A percentile compares a stretch with the other conserved stretches of the same genome.
phyloP scores from a whole-genome alignment of 1,139 yeast genomes.

The Blastobotrys capitulatus region DNA sequence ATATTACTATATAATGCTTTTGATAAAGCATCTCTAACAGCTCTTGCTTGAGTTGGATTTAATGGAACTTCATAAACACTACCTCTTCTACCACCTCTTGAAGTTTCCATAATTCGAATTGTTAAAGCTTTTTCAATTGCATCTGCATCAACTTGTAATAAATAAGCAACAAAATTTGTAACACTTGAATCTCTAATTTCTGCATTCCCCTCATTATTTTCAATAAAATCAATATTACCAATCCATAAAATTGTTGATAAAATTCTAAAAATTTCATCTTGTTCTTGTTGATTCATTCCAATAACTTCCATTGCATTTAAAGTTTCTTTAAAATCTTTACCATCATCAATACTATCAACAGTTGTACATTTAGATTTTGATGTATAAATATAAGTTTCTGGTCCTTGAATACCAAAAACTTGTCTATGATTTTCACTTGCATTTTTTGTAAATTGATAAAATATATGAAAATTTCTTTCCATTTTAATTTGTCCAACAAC shows the following conservation, averaged over 20 bases:
- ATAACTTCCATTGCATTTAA: slow-evolving; percentile 80
- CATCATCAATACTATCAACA: slow-evolving; percentile 84
- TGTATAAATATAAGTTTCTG: slow-evolving; percentile 88
- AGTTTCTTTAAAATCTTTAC: slow-evolving; percentile 73
- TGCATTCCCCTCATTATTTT: slow-evolving; percentile 79
- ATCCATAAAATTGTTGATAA: slow-evolving; percentile 88
- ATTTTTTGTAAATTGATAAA: slow-evolving; percentile 91
- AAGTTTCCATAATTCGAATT: slow-evolving; percentile 83
- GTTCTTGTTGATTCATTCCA: slow-evolving; percentile 76
- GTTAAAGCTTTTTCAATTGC: slow-evolving; percentile 62
- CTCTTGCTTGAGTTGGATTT: slow-evolving; percentile 85
- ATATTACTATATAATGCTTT: slow-evolving; percentile 89
- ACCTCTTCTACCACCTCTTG: slow-evolving; percentile 75
- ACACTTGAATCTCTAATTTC: slow-evolving; percentile 78
- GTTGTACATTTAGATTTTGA: slow-evolving; percentile 79
- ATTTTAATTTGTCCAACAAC: slow-evolving; percentile 89
- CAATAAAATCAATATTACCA: slow-evolving; percentile 83
- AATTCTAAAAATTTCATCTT: slow-evolving; percentile 82
- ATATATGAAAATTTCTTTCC: slow-evolving; percentile 95
- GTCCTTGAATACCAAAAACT: slow-evolving; percentile 81
- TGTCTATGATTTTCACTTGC: slow-evolving; percentile 84
- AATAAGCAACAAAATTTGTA: slow-evolving; percentile 88
- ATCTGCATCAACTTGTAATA: slow-evolving; percentile 73
- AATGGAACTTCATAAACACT: slow-evolving; percentile 93
- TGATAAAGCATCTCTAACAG: slow-evolving; percentile 93